Percentiles rank a stretch among this genome's conserved stretches.
Evolutionary conservation across 257 asterid genomes (phyloP).

Genomic region (Parsonsia alboflavescens): DNA sequence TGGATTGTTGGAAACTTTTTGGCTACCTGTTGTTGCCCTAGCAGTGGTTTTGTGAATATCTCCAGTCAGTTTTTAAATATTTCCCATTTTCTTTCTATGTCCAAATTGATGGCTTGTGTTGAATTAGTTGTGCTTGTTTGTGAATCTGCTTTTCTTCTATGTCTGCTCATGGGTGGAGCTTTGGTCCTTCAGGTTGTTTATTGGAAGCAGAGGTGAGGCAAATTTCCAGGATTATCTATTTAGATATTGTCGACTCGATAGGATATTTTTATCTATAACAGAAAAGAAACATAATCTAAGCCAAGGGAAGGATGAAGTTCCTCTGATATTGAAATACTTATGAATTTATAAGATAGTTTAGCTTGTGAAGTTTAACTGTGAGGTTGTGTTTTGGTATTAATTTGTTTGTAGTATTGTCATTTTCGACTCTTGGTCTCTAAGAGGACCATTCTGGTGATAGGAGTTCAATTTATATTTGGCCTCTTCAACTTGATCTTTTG

Average conservation of each 20-base stretch:
- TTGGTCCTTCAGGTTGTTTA: neutral
- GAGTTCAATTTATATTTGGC: neutral
- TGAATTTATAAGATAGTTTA: neutral
- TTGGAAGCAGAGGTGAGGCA: neutral
- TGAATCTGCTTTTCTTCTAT: neutral
- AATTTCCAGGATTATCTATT: neutral
- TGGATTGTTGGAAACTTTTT: neutral
- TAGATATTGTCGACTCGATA: neutral
- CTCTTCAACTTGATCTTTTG: neutral
- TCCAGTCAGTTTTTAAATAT: neutral
- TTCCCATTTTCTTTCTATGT: neutral
- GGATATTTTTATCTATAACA: neutral
- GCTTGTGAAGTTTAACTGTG: neutral
- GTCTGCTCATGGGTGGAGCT: neutral
- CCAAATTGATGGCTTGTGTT: neutral
- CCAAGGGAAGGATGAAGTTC: neutral
- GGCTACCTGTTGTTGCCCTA: neutral
- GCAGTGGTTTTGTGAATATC: neutral
- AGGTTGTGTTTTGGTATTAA: neutral
- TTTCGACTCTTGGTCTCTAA: neutral
- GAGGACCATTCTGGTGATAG: neutral
- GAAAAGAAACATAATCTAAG: neutral
- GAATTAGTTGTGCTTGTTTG: neutral
- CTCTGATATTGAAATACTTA: neutral
- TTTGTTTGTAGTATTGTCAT: neutral